Evolutionary conservation across 495 filamentous ascomycete genomes (phyloP).

Genomic region (Hamigera avellanea): DNA sequence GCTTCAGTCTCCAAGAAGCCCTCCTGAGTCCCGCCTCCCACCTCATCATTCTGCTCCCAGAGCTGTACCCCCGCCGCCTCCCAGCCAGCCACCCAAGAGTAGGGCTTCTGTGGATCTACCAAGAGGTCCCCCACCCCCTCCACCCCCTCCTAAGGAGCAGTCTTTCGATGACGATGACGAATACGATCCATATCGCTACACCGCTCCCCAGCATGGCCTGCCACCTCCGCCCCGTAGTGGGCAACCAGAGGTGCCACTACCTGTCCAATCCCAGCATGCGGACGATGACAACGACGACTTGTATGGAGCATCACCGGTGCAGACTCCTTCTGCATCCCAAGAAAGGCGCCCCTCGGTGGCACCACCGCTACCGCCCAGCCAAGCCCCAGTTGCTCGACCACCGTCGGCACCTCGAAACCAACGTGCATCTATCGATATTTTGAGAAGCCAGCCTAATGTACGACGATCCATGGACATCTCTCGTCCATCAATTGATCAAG

Average conservation of each 20-base stretch:
- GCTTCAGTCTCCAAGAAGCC: slow-evolving; percentile 33
- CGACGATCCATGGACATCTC: slow-evolving; percentile 65
- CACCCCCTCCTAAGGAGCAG: slow-evolving; percentile 33
- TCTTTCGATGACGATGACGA: slow-evolving; percentile 48
- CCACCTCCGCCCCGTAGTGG: slow-evolving; percentile 15
- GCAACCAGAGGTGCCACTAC: slow-evolving; percentile 8
- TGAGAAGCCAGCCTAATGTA: slow-evolving; percentile 33
- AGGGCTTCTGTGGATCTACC: slow-evolving; percentile 56
- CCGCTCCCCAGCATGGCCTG: slow-evolving; percentile 31
- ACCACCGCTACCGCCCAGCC: slow-evolving; percentile 18
- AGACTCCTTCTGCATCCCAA: slow-evolving; percentile 25
- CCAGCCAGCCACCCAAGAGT: slow-evolving; percentile 34
- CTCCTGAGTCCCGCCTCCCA: slow-evolving; percentile 38
- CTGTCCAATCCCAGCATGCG: slow-evolving; percentile 17
- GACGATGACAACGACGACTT: slow-evolving; percentile 34
- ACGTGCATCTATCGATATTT: slow-evolving; percentile 61
- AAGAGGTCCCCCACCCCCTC: slow-evolving; percentile 58
- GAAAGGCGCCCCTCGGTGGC: slow-evolving; percentile 18
- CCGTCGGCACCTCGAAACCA: slow-evolving; percentile 31
- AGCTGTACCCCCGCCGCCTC: slow-evolving; percentile 43
- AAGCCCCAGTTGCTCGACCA: slow-evolving; percentile 30
- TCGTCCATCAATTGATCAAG: slow-evolving; percentile 56
- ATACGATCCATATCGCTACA: slow-evolving; percentile 65
- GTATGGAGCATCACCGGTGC: slow-evolving; percentile 44
- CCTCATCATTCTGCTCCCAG: slow-evolving; percentile 49